These are phyloP conservation scores for Syncephalastrum racemosum DNA, from an alignment of 371 early-diverging fungal species.

Conservation along the genomic window DNA sequence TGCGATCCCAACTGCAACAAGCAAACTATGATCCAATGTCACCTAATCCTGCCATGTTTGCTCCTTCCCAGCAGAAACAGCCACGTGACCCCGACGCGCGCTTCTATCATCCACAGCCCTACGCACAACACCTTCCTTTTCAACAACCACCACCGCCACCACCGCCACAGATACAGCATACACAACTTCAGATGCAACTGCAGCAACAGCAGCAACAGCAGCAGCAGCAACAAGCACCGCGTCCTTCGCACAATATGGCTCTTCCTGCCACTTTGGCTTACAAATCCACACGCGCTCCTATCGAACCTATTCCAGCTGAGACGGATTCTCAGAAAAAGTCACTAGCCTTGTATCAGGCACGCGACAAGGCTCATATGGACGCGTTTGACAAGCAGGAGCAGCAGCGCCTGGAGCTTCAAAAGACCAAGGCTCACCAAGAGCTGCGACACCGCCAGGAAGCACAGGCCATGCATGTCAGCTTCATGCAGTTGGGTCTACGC, in stretches of 20 bases:
- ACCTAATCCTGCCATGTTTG: too few relatives aligned
- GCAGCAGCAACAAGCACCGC: conserved; percentile 1
- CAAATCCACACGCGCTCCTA: neutral
- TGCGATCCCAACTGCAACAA: too few relatives aligned
- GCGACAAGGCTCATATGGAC: conserved; percentile 33
- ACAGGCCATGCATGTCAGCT: conserved; percentile 21
- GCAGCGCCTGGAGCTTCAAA: conserved; percentile 34
- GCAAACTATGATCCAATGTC: too few relatives aligned
- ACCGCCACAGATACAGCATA: too few relatives aligned
- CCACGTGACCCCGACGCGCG: too few relatives aligned
- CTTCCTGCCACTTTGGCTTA: neutral
- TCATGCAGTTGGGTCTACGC: conserved; percentile 19
- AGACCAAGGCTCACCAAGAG: conserved; percentile 38
- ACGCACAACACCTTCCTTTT: too few relatives aligned
- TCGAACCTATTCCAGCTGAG: conserved; percentile 15
- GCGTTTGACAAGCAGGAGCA: conserved; percentile 40
- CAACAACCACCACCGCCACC: too few relatives aligned
- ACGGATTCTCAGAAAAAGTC: conserved; percentile 21
- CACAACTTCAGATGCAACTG: neutral
- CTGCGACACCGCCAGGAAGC: conserved; percentile 23
- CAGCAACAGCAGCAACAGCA: neutral
- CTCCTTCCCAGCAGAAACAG: too few relatives aligned
- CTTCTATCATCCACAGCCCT: too few relatives aligned
- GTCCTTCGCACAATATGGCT: conserved; percentile 4
- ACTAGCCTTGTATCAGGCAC: conserved; percentile 25